Evolutionary conservation across 768 basidiomycete species (phyloP), one percentile per base, ranked within the genome.

Genomic region (Kwoniella dejecticola): DNA sequence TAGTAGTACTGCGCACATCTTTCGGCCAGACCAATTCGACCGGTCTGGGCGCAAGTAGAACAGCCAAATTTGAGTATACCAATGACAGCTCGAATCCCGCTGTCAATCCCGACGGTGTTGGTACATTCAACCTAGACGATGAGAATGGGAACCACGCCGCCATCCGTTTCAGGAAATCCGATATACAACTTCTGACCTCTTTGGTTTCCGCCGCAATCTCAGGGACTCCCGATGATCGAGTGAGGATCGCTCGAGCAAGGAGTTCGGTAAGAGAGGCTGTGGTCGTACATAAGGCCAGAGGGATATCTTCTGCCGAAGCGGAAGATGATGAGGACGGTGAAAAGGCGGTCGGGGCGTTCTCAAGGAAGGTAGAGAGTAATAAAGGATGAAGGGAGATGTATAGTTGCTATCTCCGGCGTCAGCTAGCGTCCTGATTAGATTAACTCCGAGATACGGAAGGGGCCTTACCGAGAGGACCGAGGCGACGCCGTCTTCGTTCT

Each of bases 261-360:
- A 66, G 49, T 0, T 66, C 56, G 13, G 71, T 66, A 26, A 78
- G 41, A 0, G 76, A 61, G 19, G 67, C 66, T 31, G 64, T 56
- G n/a, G 68, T 68, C 23, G 44, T 60, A 53, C 75, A 79, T n/a
- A 77, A 71, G 0, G 58, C 61, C 11, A 75, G 21, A 42, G 71
- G 56, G 1, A 66, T 62, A 21, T 75, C 70, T 24, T 67, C 70
- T 17, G 66, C 31, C 7, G 48, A 19, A 0, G 64, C 57, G 0
- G 68, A 42, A 17, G 60, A 36, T 6, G 72, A 55, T 17, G 27
- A 21, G 21, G 70, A 84, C 0, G 89, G 88, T 3, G 87, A 83
- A 79, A 95, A 94, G 1, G 89, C 89, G 13, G 84, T 74, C 1
- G 94, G 90, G 3, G 91, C 90, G 66, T 86, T 85, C 76, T 98